A percentile compares a stretch with the other conserved stretches of the same genome.
Conservation (phyloP, 2,329 filamentous ascomycete species). For the Fusarium marasasianum region DNA sequence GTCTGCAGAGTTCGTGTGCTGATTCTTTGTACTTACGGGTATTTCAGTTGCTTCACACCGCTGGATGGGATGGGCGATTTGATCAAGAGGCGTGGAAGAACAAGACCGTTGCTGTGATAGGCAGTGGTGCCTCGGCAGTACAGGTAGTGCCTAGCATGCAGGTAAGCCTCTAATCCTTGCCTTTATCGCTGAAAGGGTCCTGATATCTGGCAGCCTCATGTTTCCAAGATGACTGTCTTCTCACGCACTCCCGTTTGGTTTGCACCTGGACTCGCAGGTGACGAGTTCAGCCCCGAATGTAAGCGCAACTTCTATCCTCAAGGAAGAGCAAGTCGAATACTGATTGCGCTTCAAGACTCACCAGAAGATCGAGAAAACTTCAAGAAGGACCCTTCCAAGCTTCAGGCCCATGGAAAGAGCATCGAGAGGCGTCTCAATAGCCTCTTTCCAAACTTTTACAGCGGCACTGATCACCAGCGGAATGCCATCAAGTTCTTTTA, state of each 20-base stretch:
- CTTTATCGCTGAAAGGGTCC: accelerated
- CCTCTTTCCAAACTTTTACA: background rate
- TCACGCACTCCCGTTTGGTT: background rate
- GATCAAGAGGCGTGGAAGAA: background rate
- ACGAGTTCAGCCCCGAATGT: background rate
- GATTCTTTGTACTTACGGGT: background rate
- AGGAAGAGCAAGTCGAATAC: too few relatives aligned
- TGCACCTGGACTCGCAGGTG: background rate
- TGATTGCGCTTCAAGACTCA: accelerated
- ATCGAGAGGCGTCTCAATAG: background rate
- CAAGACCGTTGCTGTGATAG: background rate
- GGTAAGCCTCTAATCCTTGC: accelerated
- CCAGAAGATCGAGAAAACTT: background rate
- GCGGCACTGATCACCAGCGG: background rate
- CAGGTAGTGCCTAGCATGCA: background rate
- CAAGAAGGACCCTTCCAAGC: background rate
- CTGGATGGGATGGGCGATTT: background rate
- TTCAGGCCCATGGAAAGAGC: background rate
- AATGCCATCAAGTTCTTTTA: background rate
- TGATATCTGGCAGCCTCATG: accelerated
- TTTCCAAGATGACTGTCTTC: background rate
- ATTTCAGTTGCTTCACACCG: background rate
- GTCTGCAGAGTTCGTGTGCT: accelerated
- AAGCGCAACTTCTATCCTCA: too few relatives aligned
- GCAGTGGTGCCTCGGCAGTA: background rate